These are phyloP conservation scores for Globisporangium orthogonon DNA, from an alignment of 352 stramenopile genomes.

Conservation along the genomic window DNA sequence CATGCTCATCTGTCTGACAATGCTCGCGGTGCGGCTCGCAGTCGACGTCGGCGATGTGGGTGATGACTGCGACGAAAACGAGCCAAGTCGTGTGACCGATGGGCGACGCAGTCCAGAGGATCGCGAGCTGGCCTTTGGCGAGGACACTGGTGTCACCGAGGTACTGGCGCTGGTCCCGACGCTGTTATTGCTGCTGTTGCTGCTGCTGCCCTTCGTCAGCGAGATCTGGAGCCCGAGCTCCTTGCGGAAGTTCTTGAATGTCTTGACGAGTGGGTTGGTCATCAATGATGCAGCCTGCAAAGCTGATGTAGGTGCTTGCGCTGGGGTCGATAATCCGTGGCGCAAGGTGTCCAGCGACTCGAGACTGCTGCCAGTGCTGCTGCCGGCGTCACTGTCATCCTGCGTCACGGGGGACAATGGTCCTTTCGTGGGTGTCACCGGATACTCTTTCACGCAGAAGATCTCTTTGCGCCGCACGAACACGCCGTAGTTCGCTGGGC, in stretches of 20 bases:
- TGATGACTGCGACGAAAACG: constrained; percentile 2
- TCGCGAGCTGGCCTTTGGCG: background rate
- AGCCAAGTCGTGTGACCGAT: constrained; percentile 6
- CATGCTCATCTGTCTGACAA: constrained; percentile 11
- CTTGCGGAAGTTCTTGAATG: constrained; percentile 60
- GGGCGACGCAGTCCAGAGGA: constrained; percentile 11
- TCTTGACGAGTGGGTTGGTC: constrained; percentile 32
- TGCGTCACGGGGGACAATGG: constrained; percentile 34
- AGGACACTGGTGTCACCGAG: background rate
- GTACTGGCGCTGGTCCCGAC: background rate
- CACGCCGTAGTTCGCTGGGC: constrained; percentile 36
- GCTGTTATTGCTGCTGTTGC: background rate
- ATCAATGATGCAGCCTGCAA: constrained; percentile 7
- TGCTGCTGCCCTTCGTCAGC: constrained; percentile 9
- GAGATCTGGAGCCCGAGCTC: constrained; percentile 25
- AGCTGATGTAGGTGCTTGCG: background rate
- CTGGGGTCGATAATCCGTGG: constrained; percentile 3
- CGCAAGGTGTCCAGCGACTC: constrained; percentile 12
- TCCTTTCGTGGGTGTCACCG: constrained; percentile 20
- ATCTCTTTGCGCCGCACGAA: constrained; percentile 64
- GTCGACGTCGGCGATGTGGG: background rate
- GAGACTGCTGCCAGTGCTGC: constrained; percentile 26
- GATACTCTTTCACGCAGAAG: constrained; percentile 38
- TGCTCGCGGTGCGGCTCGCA: constrained; percentile 10
- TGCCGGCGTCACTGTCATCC: constrained; percentile 34